phyloP scores from a whole-genome alignment of 441 rosid species.

The Gossypium gossypioides region DNA sequence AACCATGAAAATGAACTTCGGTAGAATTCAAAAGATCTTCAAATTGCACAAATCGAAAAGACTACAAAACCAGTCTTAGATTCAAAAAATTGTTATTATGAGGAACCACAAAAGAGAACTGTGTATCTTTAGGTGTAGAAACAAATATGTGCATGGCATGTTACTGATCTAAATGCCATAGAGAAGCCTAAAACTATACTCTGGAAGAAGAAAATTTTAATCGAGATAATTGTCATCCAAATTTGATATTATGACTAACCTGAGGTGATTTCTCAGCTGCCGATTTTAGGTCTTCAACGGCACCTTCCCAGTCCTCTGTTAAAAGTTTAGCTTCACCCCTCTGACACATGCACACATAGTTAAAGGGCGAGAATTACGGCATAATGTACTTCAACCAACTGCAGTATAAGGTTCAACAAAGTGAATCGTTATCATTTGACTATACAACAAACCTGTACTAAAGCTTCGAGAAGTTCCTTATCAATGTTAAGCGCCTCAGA shows the following conservation, averaged over 20 bases:
- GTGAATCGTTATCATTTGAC: not conserved
- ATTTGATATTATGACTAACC: constrained; percentile 36
- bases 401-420: not conserved
- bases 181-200: not conserved
- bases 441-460: constrained; percentile 60
- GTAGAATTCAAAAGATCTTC: too few relatives aligned
- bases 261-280: constrained; percentile 82
- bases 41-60: too few relatives aligned
- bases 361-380: not conserved
- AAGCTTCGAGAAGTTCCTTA: constrained; percentile 68
- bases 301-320: constrained; percentile 95
- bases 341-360: constrained; percentile 23
- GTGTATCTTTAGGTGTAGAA: too few relatives aligned
- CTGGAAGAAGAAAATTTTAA: not conserved
- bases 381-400: not conserved
- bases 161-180: not conserved
- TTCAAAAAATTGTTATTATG: too few relatives aligned
- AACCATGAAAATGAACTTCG: too few relatives aligned
- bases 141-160: not conserved
- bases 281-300: constrained; percentile 72
- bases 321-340: constrained; percentile 92
- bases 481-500: constrained; percentile 70
- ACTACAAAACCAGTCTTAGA: too few relatives aligned
- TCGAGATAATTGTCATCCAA: not conserved
- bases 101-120: too few relatives aligned